Base-by-base conservation (phyloP, 2,329 filamentous ascomycete species). In the Paraphoma chrysanthemicola region DNA sequence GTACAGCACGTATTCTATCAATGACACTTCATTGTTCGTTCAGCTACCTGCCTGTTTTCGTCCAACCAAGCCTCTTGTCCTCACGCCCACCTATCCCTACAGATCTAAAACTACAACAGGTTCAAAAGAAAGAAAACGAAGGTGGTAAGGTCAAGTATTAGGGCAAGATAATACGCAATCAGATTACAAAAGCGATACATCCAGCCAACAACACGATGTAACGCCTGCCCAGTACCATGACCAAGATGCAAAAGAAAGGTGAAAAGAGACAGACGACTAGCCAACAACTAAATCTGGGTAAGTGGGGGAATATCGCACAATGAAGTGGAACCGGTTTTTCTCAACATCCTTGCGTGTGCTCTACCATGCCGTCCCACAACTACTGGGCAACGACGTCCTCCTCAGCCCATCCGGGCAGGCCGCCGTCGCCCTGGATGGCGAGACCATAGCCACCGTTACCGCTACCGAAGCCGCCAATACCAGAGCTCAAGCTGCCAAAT, bases 371-470 rank as follows among this genome's bases (percentile, higher is more conserved):
- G 45, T 41, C 30, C 39, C 36, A 36, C 42, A 44, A 53, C 66
- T 73, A 77, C 80, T 85, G 84, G 18, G 82, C 83, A 58, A 83
- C 82, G 59, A 86, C 82, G 69, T 88, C 86, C 74, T 88, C 86
- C 74, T 88, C 86, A 54, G 84, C 85, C 86, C 86, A 88, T 49
- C 86, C 86, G 14, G 83, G 83, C 52, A 88, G 78, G 44, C 82
- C 83, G 41, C 79, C 81, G 62, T 86, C 85, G 58, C 82, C 83
- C 59, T 84, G 81, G 56, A 88, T 85, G 36, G 85, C 85, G 46
- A 88, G 78, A 18, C 86, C 86, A 66, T 86, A 88, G 17, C 82
- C 82, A 55, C 78, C 79, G 59, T 85, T 85, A 39, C 76, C 77
- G 50, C 73, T 78, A 61, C 82, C 84, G 55, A 86, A 81, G 16